A percentile compares a stretch with the other conserved stretches of the same genome.
phyloP scores from a whole-genome alignment of 2,329 filamentous ascomycete genomes.

The Fusarium circinatum region DNA sequence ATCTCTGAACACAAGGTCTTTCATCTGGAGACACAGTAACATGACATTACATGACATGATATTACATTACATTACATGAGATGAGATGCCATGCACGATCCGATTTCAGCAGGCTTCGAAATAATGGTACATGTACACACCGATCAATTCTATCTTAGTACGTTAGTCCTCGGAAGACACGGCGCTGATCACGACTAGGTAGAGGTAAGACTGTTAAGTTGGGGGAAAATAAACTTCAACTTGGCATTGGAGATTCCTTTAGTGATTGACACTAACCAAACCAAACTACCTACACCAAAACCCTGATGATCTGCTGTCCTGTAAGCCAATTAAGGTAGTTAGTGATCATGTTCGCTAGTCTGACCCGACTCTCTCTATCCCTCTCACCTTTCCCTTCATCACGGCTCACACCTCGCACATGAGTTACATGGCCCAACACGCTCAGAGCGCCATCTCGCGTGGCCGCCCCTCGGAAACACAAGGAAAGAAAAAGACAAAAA shows the following conservation, averaged over 20 bases:
- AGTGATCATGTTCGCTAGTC: not conserved
- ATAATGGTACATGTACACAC: slow-evolving; percentile 4
- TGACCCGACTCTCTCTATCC: not conserved
- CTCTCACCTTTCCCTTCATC: not conserved
- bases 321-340: not conserved
- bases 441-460: slow-evolving; percentile 44
- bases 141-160: not conserved
- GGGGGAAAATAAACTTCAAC: not conserved
- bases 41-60: not conserved
- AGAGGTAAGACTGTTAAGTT: not conserved
- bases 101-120: slow-evolving; percentile 15
- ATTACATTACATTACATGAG: not conserved
- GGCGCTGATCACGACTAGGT: not conserved
- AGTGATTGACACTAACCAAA: not conserved
- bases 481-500: slow-evolving; percentile 8
- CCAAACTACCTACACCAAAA: not conserved
- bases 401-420: slow-evolving; percentile 36
- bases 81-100: slow-evolving; percentile 24
- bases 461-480: slow-evolving; percentile 40
- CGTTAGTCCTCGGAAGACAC: slow-evolving; percentile 1
- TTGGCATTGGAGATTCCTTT: not conserved
- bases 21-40: slow-evolving; percentile 5
- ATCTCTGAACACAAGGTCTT: slow-evolving; percentile 12
- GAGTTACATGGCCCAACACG: slow-evolving; percentile 25
- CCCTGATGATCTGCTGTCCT: not conserved